Conservation (phyloP, 108 stramenopile genomes). For the Aurantiochytrium sp. region DNA sequence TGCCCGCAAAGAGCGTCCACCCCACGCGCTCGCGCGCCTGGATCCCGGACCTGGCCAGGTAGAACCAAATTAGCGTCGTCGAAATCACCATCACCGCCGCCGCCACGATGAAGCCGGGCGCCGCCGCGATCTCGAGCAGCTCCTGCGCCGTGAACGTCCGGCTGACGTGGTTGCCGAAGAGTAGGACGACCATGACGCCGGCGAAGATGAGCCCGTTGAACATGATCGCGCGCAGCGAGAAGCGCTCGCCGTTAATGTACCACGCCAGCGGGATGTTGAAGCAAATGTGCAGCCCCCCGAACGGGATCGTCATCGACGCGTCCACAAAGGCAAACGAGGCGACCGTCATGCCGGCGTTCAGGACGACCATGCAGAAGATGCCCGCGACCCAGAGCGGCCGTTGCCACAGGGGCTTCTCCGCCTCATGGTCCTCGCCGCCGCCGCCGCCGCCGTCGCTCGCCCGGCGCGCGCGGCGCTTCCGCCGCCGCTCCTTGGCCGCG, state of each 20-base stretch:
- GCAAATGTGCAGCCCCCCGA: background rate
- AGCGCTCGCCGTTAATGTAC: background rate
- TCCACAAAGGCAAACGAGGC: constrained; percentile 25
- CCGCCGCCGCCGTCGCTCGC: background rate
- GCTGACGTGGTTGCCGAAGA: background rate
- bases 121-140: background rate
- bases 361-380: background rate
- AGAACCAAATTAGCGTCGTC: background rate
- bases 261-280: background rate
- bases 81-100: background rate
- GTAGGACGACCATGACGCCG: constrained; percentile 4
- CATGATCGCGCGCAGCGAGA: background rate
- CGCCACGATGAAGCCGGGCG: background rate
- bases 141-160: background rate
- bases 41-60: background rate
- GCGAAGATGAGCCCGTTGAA: background rate
- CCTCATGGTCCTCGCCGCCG: background rate
- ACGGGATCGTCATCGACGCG: constrained; percentile 8
- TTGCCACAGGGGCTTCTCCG: background rate
- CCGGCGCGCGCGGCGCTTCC: background rate
- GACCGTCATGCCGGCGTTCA: background rate
- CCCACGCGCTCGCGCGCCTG: background rate
- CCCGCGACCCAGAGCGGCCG: background rate
- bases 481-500: background rate
- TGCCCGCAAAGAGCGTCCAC: background rate